Conservation (phyloP, 495 filamentous ascomycete species). For the Tricharina praecox region DNA sequence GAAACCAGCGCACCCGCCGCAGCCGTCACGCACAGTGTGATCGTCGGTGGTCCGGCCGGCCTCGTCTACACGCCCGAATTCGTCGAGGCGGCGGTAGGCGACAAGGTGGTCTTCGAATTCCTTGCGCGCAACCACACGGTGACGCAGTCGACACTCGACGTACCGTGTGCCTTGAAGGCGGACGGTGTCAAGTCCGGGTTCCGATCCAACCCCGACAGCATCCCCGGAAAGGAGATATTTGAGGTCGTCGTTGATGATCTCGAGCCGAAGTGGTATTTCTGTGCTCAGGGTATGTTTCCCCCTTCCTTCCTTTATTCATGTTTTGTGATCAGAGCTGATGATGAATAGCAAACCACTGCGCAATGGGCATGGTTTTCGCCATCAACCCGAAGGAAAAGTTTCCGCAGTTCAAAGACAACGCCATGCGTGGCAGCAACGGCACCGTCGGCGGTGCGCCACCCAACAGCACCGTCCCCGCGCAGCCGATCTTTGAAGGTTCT, state of each 20-base stretch:
- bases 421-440: not conserved
- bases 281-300: conserved; percentile 29
- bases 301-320: too few relatives aligned
- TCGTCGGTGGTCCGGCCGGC: conserved; percentile 42
- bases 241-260: conserved; percentile 30
- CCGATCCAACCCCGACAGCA: conserved; percentile 15
- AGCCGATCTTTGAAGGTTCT: not conserved
- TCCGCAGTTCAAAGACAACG: conserved; percentile 3
- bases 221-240: conserved; percentile 12
- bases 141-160: conserved; percentile 49
- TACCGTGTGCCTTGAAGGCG: conserved; percentile 44
- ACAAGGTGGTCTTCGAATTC: conserved; percentile 58
- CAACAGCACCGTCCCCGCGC: not conserved
- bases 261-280: conserved; percentile 44
- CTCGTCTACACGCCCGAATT: conserved; percentile 46
- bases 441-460: not conserved
- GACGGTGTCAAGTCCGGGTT: conserved; percentile 25
- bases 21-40: conserved; percentile 24
- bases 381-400: conserved; percentile 18
- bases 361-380: conserved; percentile 26
- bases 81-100: conserved; percentile 40
- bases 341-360: conserved; percentile 23
- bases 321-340: too few relatives aligned
- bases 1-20: not conserved
- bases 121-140: conserved; percentile 52